Conservation (phyloP, 2,329 filamentous ascomycete species). For the Hymenoscyphus fructigenus region DNA sequence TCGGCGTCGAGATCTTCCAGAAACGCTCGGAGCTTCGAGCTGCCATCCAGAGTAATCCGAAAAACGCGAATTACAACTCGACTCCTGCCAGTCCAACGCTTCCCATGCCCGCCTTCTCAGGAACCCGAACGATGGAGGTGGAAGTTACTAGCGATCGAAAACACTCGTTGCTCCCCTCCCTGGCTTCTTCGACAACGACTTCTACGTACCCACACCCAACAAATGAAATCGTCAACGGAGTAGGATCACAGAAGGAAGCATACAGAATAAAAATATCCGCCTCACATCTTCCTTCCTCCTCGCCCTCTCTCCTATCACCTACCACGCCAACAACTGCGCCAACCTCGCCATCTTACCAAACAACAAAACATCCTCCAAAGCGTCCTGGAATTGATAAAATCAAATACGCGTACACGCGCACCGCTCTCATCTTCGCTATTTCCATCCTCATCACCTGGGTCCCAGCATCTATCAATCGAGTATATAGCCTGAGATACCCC, state of each 20-base stretch:
- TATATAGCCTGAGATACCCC: constrained; percentile 64
- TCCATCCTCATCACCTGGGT: constrained; percentile 73
- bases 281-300: neutral
- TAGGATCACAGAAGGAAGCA: neutral
- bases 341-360: neutral
- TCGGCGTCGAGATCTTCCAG: constrained; percentile 64
- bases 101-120: constrained; percentile 30
- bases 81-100: neutral
- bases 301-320: neutral
- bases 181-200: neutral
- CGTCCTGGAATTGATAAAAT: constrained; percentile 51
- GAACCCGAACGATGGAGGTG: constrained; percentile 29
- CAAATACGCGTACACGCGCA: constrained; percentile 68
- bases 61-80: constrained; percentile 19
- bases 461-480: constrained; percentile 71
- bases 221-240: neutral
- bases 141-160: constrained; percentile 20
- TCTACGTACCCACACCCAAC: neutral
- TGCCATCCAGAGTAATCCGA: constrained; percentile 4
- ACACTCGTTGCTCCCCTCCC: neutral
- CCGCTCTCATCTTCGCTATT: constrained; percentile 68
- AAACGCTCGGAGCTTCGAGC: constrained; percentile 61
- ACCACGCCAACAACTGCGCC: neutral
- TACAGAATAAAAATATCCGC: constrained; percentile 2
- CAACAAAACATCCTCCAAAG: neutral